Evolutionary conservation across 2,329 filamentous ascomycete genomes (phyloP).

Genomic region (Elsinoe arachidis): DNA sequence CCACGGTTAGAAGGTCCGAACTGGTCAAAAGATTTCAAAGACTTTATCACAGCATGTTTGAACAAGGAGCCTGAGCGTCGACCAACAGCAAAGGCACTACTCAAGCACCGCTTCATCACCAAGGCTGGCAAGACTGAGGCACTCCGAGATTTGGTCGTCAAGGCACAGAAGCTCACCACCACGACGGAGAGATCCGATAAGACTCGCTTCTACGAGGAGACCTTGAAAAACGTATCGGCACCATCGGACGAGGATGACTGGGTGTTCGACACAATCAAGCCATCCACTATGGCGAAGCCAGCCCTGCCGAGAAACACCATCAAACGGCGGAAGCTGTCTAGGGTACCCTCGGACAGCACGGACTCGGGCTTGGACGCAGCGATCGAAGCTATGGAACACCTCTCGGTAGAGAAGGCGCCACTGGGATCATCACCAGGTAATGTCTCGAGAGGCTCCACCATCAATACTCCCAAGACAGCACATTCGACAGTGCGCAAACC

Average conservation of each 20-base stretch:
- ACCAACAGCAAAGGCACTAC: conserved; percentile 74
- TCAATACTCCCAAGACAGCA: conserved; percentile 28
- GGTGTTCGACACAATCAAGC: conserved; percentile 91
- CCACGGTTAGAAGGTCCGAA: conserved; percentile 65
- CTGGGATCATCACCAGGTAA: conserved; percentile 27
- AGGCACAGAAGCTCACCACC: conserved; percentile 73
- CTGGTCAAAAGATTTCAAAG: conserved; percentile 85
- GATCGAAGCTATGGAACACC: conserved; percentile 32
- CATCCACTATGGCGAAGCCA: conserved; percentile 51
- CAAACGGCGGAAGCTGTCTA: conserved; percentile 40
- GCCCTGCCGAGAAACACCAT: conserved; percentile 39
- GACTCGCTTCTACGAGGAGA: conserved; percentile 87
- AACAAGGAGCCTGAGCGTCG: conserved; percentile 83
- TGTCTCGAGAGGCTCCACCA: conserved; percentile 26
- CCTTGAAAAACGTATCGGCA: conserved; percentile 47
- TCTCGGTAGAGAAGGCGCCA: conserved; percentile 38
- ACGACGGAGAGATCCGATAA: conserved; percentile 56
- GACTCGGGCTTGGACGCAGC: conserved; percentile 24
- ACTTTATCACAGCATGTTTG: conserved; percentile 83
- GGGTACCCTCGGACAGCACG: conserved; percentile 33
- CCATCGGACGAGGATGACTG: conserved; percentile 72
- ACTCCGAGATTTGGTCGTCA: conserved; percentile 76
- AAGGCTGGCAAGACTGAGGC: conserved; percentile 80
- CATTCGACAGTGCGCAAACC: conserved; percentile 26
- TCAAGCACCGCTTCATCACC: conserved; percentile 82